Conservation (phyloP, 1,284 basidiomycete species). For the Abortiporus biennis region DNA sequence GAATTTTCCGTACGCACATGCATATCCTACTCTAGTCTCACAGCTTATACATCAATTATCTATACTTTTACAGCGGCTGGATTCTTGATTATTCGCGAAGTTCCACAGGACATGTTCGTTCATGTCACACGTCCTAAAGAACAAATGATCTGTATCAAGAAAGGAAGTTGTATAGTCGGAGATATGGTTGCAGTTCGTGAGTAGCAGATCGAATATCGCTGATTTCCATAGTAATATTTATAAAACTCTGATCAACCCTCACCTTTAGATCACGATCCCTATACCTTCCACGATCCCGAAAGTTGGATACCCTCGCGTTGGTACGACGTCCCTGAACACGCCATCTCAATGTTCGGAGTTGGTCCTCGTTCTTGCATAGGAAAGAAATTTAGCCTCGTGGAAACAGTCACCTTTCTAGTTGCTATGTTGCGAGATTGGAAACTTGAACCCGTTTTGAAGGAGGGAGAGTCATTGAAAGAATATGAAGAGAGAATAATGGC, state of each 20-base stretch:
- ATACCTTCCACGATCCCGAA: conserved; percentile 33
- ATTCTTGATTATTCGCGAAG: conserved; percentile 22
- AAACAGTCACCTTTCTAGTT: conserved; percentile 22
- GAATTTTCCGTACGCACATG: conserved; percentile 28
- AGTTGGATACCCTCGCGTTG: conserved; percentile 33
- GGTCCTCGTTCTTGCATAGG: conserved; percentile 28
- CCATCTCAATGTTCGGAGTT: conserved; percentile 11
- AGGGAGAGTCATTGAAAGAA: not conserved
- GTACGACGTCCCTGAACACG: conserved; percentile 20
- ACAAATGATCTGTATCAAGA: conserved; percentile 12
- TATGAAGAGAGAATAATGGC: not conserved
- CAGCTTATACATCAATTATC: conserved; percentile 40
- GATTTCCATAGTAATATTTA: not conserved
- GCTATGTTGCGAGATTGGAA: conserved; percentile 24
- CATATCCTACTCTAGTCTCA: conserved; percentile 33
- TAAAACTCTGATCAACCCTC: not conserved
- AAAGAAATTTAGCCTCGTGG: conserved; percentile 23
- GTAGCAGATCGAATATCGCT: conserved; percentile 17
- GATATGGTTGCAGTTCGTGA: conserved; percentile 48
- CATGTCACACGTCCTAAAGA: conserved; percentile 17
- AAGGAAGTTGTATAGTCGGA: conserved; percentile 29
- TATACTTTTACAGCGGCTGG: conserved; percentile 21
- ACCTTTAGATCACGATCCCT: conserved; percentile 27
- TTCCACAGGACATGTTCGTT: conserved; percentile 23
- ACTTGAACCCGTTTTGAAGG: conserved; percentile 3